Evolutionary conservation across 257 asterid species (phyloP), one percentile per base, ranked within the genome.

Genomic region (Cordia subcordata): DNA sequence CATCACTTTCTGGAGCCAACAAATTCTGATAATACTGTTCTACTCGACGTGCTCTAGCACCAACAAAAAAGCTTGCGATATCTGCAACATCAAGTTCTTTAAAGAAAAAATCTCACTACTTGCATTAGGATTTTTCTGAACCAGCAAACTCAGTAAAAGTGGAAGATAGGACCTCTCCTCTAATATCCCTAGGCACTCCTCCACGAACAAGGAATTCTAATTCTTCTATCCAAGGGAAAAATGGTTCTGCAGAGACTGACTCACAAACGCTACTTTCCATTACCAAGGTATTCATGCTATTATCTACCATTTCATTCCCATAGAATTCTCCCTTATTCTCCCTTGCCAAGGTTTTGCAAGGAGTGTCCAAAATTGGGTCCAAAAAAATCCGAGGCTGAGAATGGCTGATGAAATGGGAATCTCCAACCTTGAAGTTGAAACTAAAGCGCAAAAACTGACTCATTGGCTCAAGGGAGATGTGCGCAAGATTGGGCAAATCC

Each of bases 51-150:
- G 94, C 76, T 64, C 77, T 82, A 21, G 81, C 98, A 67, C 98
- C 95, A 74, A 85, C 92, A n/a, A n/a, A 65, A 87, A 85, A 63
- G 94, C 88, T 77, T 91, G 98, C 98, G 96, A 91, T 27, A 88
- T 94, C 98, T 91, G 90, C 64, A 77, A 66, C 69, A 82, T 60
- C 46, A 73, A 71, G 50, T 50, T 55, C 56, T 57, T 23, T 22
- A 54, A 72, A 53, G n/a, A 37, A 55, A 35, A 50, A 49, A 47
- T 11, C 39, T 35, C 38, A 13, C 2, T 46, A 37, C 35, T 27
- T 27, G 6, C 3, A 27, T 27, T 27, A 27, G 35, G 35, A 27
- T 27, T 3, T 27, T 64, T 44, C 21, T 57, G n/a, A 53, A 73
- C 51, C 39, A 32, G 45, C 32, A 62, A 40, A 62, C 32, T 52